Percentiles rank a stretch among this genome's conserved stretches.
These are phyloP conservation scores for Eucalyptus paniculata DNA, from an alignment of 345 rosid genomes.

Conservation along the genomic window DNA sequence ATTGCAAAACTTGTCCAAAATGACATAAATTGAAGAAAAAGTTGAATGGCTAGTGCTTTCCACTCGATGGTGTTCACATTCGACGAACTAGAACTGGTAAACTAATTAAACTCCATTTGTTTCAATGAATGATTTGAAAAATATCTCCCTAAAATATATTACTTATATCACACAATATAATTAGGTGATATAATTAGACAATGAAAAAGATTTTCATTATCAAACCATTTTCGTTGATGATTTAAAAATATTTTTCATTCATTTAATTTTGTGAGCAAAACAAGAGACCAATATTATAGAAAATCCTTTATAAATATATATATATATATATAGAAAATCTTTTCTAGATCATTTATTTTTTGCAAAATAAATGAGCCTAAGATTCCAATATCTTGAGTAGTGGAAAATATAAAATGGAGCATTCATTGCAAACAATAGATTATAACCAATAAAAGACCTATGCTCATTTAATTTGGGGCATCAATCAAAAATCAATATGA, in stretches of 20 bases:
- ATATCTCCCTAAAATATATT: no score
- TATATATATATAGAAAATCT: not conserved
- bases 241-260: not conserved
- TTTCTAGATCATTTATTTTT: no score
- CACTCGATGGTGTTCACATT: not conserved
- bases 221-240: no score
- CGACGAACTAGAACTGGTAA: not conserved
- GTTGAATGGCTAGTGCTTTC: not conserved
- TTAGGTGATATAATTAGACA: no score
- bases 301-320: no score
- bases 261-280: not conserved
- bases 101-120: not conserved
- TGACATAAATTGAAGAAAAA: not conserved
- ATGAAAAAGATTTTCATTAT: no score
- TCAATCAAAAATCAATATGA: not conserved
- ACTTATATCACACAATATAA: fast-evolving
- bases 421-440: not conserved
- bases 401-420: not conserved
- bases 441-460: not conserved
- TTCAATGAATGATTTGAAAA: no score
- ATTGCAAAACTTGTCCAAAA: not conserved
- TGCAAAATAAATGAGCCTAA: not conserved
- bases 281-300: not conserved
- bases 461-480: not conserved
- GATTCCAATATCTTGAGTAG: not conserved